phyloP scores from a whole-genome alignment of 2,329 filamentous ascomycete genomes.

The Colletotrichum sp. region DNA sequence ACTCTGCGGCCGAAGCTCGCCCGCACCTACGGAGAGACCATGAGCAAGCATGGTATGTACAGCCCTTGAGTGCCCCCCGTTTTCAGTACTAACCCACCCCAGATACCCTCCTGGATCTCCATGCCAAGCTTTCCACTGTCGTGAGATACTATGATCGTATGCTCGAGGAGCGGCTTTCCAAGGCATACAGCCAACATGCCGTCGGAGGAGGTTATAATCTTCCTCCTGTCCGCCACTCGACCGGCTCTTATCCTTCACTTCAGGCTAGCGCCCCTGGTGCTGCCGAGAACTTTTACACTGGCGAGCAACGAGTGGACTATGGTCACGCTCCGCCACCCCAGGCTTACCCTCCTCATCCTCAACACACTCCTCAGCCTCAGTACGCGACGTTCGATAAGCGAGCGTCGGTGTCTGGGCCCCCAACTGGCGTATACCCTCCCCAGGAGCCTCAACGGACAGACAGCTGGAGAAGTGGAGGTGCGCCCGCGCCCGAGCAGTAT shows the following conservation, averaged over 20 bases:
- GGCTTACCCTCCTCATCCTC: conserved; percentile 51
- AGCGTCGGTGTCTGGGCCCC: conserved; percentile 42
- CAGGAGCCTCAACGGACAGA: conserved; percentile 53
- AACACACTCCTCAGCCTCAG: conserved; percentile 43
- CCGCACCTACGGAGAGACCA: conserved; percentile 95
- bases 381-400: conserved; percentile 48
- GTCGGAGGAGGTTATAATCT: conserved; percentile 69
- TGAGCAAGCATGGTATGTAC: conserved; percentile 93
- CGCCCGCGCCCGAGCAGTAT: conserved; percentile 34
- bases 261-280: conserved; percentile 59
- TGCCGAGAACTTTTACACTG: conserved; percentile 84
- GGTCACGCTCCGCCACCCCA: conserved; percentile 53
- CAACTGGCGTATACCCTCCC: conserved; percentile 47
- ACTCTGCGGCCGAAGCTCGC: conserved; percentile 90
- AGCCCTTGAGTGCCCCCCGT: background rate
- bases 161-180: conserved; percentile 93
- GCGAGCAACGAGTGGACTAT: conserved; percentile 58
- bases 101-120: conserved; percentile 93
- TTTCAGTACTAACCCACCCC: conserved; percentile 34
- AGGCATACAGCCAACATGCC: conserved; percentile 85
- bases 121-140: conserved; percentile 93
- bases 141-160: conserved; percentile 98
- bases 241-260: conserved; percentile 75
- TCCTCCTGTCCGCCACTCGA: conserved; percentile 54
- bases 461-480: conserved; percentile 51